These are phyloP conservation scores for Metarhizium rileyi DNA, from an alignment of 2,329 filamentous ascomycete species.

Conservation along the genomic window DNA sequence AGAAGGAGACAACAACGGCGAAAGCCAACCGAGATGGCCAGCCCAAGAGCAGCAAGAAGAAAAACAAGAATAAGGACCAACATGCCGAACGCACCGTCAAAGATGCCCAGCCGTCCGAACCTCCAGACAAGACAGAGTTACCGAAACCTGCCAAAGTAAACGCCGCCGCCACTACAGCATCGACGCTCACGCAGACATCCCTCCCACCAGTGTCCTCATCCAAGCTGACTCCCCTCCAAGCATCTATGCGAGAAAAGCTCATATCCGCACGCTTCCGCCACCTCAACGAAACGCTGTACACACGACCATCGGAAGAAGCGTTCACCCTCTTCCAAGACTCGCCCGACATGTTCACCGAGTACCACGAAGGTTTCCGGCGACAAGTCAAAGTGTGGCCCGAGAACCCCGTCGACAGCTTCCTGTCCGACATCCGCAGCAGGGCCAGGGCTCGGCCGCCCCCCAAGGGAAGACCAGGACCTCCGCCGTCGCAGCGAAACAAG, in stretches of 20 bases:
- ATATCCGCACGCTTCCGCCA: conserved; percentile 93
- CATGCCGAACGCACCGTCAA: conserved; percentile 7
- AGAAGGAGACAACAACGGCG: background rate
- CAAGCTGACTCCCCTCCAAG: conserved; percentile 88
- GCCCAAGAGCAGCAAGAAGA: conserved; percentile 28
- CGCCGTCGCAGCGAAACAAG: conserved; percentile 16
- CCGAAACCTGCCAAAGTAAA: conserved; percentile 6
- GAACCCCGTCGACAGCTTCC: conserved; percentile 87
- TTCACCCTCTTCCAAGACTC: conserved; percentile 72
- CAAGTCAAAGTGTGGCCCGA: conserved; percentile 95
- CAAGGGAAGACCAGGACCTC: conserved; percentile 20
- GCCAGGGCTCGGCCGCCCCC: conserved; percentile 38
- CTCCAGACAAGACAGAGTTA: conserved; percentile 11
- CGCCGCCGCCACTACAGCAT: background rate
- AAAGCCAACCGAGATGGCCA: background rate
- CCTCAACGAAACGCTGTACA: conserved; percentile 94
- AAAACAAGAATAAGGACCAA: conserved; percentile 11
- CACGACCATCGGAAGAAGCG: conserved; percentile 75
- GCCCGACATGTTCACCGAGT: conserved; percentile 91
- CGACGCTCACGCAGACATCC: conserved; percentile 18
- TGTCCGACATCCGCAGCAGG: conserved; percentile 59
- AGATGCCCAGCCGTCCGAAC: conserved; percentile 3
- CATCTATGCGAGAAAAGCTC: conserved; percentile 89
- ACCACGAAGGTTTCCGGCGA: conserved; percentile 90
- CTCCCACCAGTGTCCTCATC: conserved; percentile 32